These are phyloP conservation scores for Psidium guajava DNA, from an alignment of 345 rosid genomes.

Conservation along the genomic window DNA sequence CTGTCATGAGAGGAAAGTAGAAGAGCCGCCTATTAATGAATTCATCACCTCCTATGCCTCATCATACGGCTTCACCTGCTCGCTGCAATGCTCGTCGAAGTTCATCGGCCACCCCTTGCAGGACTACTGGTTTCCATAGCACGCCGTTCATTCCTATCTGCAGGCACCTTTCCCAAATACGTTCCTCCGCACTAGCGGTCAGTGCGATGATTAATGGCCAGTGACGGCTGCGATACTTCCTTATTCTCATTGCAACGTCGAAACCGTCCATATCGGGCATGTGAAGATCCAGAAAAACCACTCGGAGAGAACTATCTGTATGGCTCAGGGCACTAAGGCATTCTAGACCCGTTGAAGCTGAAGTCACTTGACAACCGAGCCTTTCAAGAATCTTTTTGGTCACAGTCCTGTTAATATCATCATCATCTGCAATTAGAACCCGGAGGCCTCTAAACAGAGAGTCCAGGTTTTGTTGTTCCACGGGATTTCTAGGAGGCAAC, in stretches of 20 bases:
- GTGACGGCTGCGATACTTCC: conserved; percentile 59
- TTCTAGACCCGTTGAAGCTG: conserved; percentile 82
- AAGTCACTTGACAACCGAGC: conserved; percentile 76
- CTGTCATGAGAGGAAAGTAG: background rate
- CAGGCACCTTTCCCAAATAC: conserved; percentile 59
- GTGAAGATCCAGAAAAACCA: conserved; percentile 74
- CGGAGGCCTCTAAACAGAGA: conserved; percentile 60
- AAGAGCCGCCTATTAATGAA: background rate
- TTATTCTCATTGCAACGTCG: conserved; percentile 77
- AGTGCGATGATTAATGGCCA: conserved; percentile 86
- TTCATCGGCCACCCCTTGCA: conserved; percentile 73
- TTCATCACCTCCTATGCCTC: background rate
- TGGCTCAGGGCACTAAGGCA: conserved; percentile 59
- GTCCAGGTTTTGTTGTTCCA: conserved; percentile 39
- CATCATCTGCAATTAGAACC: conserved; percentile 63
- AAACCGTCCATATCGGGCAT: conserved; percentile 94
- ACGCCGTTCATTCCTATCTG: conserved; percentile 83
- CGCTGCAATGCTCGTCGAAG: conserved; percentile 59
- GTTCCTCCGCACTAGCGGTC: conserved; percentile 83
- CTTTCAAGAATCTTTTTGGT: conserved; percentile 74
- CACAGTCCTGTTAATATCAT: conserved; percentile 60
- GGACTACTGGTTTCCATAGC: conserved; percentile 78
- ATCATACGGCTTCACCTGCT: conserved; percentile 41
- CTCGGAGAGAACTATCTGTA: conserved; percentile 43
- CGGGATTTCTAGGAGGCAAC: conserved; percentile 15